Conservation (phyloP, 768 basidiomycete genomes). For the Hericium coralloides region DNA sequence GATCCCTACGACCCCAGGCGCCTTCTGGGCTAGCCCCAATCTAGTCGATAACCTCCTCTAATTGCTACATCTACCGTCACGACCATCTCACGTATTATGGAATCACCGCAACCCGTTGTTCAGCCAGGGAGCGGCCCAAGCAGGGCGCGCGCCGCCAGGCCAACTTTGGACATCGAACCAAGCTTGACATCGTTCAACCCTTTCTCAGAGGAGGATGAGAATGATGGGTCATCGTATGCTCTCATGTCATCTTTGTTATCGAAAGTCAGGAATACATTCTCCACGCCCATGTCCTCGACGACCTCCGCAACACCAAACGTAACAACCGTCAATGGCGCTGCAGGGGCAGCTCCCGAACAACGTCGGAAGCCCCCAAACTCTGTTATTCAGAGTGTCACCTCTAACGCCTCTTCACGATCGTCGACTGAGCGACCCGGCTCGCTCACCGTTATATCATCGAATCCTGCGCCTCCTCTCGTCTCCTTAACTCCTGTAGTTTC, state of each 20-base stretch:
- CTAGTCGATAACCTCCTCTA: no score
- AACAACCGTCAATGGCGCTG: slow-evolving; percentile 16
- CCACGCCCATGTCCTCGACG: slow-evolving; percentile 51
- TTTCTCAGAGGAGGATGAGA: slow-evolving; percentile 88
- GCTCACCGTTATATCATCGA: slow-evolving; percentile 39
- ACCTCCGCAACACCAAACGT: slow-evolving; percentile 28
- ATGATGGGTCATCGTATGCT: slow-evolving; percentile 81
- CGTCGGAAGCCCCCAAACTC: slow-evolving; percentile 52
- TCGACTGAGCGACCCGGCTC: slow-evolving; percentile 51
- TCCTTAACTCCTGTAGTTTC: slow-evolving; percentile 82
- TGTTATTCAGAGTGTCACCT: slow-evolving; percentile 33
- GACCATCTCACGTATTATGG: slow-evolving; percentile 4
- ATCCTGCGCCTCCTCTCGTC: slow-evolving; percentile 72
- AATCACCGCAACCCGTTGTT: background rate
- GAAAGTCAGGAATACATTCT: slow-evolving; percentile 71
- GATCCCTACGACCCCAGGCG: no score
- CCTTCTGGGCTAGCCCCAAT: no score
- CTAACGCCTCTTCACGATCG: slow-evolving; percentile 39
- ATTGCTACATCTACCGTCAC: background rate
- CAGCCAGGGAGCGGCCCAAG: slow-evolving; percentile 31
- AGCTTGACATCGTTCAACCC: slow-evolving; percentile 85
- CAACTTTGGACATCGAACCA: slow-evolving; percentile 51
- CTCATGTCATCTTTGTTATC: slow-evolving; percentile 75
- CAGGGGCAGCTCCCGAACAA: slow-evolving; percentile 30
- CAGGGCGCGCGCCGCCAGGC: slow-evolving; percentile 52